These are phyloP conservation scores for Shiraia sp. DNA, from an alignment of 2,329 filamentous ascomycete species.

Conservation along the genomic window DNA sequence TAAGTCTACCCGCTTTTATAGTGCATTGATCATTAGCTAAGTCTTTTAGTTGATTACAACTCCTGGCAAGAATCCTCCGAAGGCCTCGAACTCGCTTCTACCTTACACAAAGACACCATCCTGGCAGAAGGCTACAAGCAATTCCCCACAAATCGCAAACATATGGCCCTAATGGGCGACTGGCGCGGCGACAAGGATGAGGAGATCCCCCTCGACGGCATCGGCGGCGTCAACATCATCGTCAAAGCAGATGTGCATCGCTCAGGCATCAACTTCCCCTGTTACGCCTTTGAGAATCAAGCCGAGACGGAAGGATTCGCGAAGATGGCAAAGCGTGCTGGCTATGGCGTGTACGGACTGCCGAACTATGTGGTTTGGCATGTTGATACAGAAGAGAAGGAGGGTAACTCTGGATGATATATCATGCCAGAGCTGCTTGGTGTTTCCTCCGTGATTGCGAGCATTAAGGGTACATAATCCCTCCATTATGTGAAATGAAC, in stretches of 20 bases:
- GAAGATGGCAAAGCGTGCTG: slow-evolving; percentile 96
- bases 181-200: slow-evolving; percentile 90
- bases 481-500: too few relatives aligned
- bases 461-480: too few relatives aligned
- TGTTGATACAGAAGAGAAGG: slow-evolving; percentile 94
- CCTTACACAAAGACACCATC: slow-evolving; percentile 77
- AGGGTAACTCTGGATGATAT: slow-evolving; percentile 64
- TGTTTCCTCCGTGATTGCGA: too few relatives aligned
- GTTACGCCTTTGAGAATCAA: slow-evolving; percentile 97
- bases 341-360: slow-evolving; percentile 87
- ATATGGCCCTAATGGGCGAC: slow-evolving; percentile 91
- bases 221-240: slow-evolving; percentile 95
- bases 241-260: slow-evolving; percentile 98
- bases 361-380: slow-evolving; percentile 99
- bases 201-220: slow-evolving; percentile 89
- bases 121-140: slow-evolving; percentile 95
- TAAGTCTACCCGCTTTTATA: slow-evolving; percentile 52
- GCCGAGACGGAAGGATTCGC: slow-evolving; percentile 98
- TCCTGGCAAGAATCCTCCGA: slow-evolving; percentile 96
- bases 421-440: background rate
- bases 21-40: slow-evolving; percentile 10
- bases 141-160: slow-evolving; percentile 84
- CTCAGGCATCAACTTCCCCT: slow-evolving; percentile 96
- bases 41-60: slow-evolving; percentile 84
- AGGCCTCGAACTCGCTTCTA: slow-evolving; percentile 72